Evolutionary conservation across 495 filamentous ascomycete species (phyloP), one percentile per base, ranked within the genome.

Genomic region (Copromyces sp.): DNA sequence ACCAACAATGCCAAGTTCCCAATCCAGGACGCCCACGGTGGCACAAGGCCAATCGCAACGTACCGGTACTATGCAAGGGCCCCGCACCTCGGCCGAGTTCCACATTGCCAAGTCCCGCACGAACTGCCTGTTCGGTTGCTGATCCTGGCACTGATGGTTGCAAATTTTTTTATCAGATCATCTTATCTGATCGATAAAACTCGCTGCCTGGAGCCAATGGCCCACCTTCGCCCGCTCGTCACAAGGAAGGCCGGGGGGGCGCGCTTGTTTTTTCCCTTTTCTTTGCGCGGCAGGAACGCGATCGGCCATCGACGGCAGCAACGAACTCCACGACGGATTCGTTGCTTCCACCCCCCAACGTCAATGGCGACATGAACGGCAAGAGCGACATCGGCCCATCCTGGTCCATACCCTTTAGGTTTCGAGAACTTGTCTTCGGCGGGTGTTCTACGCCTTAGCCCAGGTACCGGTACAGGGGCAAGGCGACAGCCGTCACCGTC

Each of bases 81-180:
- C 12, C 35, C 68, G 11, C 32, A 39, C 14, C 24, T 5, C 24
- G 39, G 68, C n/a, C 12, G 39, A 17, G 68, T 35, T 17, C 53
- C 53, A 65, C 29, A 4, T 9, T 61, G 53, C 53, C 53, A 65
- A 65, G 9, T 32, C 32, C 41, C 37, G 37, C 45, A 45, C 35
- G 70, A 71, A 69, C 17, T 32, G 44, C 71, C 37, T 68, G 29
- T 53, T 65, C 17, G 38, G 37, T 68, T 40, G 53, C 40, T 73
- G 68, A n/a, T 74, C 39, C 39, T 68, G 72, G 69, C 68, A 53
- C 9, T 3, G 61, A 16, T 16, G 39, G 39, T 6, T 68, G 8
- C 40, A 39, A 72, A 74, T 44, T 53, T 76, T 76, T 76, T 76
- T 76, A 76, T 76, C 69, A 1, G 69, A 71, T 71, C 69, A 71